Conservation (phyloP, 2,329 filamentous ascomycete genomes). For the Dactylellina sp. region DNA sequence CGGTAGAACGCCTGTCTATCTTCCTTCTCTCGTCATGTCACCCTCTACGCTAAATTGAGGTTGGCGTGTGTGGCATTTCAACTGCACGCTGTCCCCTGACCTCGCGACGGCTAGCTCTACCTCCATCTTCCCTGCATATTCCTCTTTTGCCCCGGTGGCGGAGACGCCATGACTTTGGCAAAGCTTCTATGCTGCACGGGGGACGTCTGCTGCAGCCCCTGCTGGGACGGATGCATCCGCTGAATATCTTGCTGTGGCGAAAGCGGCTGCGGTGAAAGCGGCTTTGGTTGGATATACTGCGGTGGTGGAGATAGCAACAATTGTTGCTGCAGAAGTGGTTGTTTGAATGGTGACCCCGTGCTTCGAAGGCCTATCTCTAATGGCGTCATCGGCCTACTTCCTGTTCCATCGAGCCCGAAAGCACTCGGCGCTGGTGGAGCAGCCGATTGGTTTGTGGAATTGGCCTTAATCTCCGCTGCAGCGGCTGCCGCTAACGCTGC, state of each 20-base stretch:
- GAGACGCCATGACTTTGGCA: conserved; percentile 55
- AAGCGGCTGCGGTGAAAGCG: conserved; percentile 2
- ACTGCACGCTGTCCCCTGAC: conserved; percentile 9
- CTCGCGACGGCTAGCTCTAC: conserved; percentile 13
- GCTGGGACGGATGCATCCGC: neutral
- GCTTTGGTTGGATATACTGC: conserved; percentile 8
- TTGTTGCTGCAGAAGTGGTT: conserved; percentile 26
- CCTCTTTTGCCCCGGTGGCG: conserved; percentile 36
- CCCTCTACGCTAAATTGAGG: too few relatives aligned
- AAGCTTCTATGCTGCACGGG: conserved; percentile 47
- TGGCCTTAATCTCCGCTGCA: conserved; percentile 32
- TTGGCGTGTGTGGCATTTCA: neutral
- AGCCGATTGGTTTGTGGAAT: conserved; percentile 1
- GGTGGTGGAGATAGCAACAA: conserved; percentile 13
- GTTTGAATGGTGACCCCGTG: conserved; percentile 43
- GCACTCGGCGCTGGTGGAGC: conserved; percentile 10
- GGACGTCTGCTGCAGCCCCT: conserved; percentile 2
- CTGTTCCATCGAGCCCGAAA: conserved; percentile 30
- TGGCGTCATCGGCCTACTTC: conserved; percentile 43
- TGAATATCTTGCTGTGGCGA: conserved; percentile 16
- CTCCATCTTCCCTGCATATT: conserved; percentile 56
- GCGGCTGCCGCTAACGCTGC: conserved; percentile 34
- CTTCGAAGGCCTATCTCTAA: conserved; percentile 25
- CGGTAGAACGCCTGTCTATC: neutral
- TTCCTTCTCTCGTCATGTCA: neutral